These are phyloP conservation scores for Betula pendula DNA, from an alignment of 306 rosid species.

Conservation along the genomic window DNA sequence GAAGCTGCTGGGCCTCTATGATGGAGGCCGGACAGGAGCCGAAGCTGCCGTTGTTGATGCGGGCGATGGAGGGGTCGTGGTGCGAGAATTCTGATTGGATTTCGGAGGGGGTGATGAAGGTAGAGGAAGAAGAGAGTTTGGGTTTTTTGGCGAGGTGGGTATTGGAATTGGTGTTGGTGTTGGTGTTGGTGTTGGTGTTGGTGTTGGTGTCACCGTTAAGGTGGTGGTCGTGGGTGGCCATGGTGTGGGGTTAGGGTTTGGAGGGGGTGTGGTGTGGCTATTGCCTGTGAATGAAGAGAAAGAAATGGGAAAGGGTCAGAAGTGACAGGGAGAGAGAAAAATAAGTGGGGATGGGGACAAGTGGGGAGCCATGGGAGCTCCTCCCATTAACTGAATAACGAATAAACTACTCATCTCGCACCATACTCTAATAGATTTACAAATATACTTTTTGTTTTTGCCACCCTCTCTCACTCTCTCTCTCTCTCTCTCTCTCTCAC, in stretches of 20 bases:
- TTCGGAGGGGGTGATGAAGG: constrained; percentile 52
- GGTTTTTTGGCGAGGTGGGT: constrained; percentile 60
- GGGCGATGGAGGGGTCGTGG: constrained; percentile 71
- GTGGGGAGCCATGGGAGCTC: background rate
- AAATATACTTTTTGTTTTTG: background rate
- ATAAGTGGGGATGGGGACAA: background rate
- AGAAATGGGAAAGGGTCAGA: background rate
- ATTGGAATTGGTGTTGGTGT: constrained; percentile 15
- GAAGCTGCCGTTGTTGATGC: constrained; percentile 94
- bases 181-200: constrained; percentile 6
- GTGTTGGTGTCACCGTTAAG: constrained; percentile 53
- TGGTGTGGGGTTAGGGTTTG: constrained; percentile 15
- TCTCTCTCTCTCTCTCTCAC: background rate
- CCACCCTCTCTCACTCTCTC: background rate
- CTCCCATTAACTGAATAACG: background rate
- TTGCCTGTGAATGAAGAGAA: background rate
- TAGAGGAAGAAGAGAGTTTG: constrained; percentile 33
- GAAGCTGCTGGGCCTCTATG: constrained; percentile 54
- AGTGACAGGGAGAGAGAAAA: background rate
- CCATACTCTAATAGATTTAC: background rate
- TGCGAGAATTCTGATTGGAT: constrained; percentile 67
- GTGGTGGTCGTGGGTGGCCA: constrained; percentile 42
- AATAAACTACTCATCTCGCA: constrained; percentile 14
- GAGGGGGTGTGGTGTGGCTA: background rate
- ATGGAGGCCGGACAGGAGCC: constrained; percentile 81